Evolutionary conservation across 2,329 filamentous ascomycete species (phyloP).

Genomic region (Helminthosporium solani): DNA sequence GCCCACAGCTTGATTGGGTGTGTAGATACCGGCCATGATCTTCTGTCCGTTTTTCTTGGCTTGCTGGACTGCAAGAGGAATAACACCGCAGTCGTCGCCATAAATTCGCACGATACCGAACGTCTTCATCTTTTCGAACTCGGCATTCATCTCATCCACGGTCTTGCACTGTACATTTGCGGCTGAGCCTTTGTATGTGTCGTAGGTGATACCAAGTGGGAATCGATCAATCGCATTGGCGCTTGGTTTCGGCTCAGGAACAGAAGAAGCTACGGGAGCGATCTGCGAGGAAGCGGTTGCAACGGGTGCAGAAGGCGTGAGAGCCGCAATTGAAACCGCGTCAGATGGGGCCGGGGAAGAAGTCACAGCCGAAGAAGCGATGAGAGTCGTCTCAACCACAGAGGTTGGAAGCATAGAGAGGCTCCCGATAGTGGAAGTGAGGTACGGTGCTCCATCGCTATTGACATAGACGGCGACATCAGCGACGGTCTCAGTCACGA

Average conservation of each 20-base stretch:
- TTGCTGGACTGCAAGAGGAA: slow-evolving; percentile 61
- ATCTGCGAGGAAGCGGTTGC: slow-evolving; percentile 1
- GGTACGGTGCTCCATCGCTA: slow-evolving; percentile 28
- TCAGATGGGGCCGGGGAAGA: slow-evolving; percentile 6
- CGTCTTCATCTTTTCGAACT: slow-evolving; percentile 60
- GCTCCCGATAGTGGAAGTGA: slow-evolving; percentile 22
- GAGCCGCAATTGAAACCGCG: slow-evolving; percentile 6
- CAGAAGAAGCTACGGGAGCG: too few relatives aligned
- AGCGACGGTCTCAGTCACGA: slow-evolving; percentile 32
- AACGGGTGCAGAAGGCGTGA: slow-evolving; percentile 8
- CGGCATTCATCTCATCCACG: slow-evolving; percentile 60
- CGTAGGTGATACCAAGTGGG: slow-evolving; percentile 37
- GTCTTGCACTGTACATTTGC: slow-evolving; percentile 60
- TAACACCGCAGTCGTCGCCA: slow-evolving; percentile 76
- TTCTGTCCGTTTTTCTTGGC: slow-evolving; percentile 66
- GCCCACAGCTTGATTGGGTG: slow-evolving; percentile 51
- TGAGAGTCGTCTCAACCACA: slow-evolving; percentile 13
- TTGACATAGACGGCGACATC: slow-evolving; percentile 37
- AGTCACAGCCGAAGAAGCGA: slow-evolving; percentile 1
- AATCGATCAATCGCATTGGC: slow-evolving; percentile 10
- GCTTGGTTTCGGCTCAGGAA: slow-evolving; percentile 5
- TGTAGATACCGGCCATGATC: slow-evolving; percentile 73
- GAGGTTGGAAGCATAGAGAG: slow-evolving; percentile 11
- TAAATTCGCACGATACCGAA: slow-evolving; percentile 74
- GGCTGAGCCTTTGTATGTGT: slow-evolving; percentile 26